Conservation (phyloP, 768 basidiomycete genomes). For the Candolleomyces aberdarensis region DNA sequence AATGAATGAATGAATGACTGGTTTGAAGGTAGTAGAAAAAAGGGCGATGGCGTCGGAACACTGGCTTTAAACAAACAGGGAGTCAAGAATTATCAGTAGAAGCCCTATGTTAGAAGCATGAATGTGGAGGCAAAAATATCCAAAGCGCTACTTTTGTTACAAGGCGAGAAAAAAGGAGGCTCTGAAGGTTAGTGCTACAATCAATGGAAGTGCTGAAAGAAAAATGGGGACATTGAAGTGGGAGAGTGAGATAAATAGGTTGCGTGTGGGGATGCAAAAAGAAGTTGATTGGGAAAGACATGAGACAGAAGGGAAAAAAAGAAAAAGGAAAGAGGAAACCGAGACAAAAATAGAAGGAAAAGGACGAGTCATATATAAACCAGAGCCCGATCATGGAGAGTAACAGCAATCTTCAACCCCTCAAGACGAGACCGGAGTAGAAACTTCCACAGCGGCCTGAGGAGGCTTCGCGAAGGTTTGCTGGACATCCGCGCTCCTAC, state of each 20-base stretch:
- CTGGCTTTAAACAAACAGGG: no score
- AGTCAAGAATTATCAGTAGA: not conserved
- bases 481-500: constrained; percentile 17
- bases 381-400: not conserved
- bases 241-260: not conserved
- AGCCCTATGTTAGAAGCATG: not conserved
- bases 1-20: no score
- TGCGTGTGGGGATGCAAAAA: not conserved
- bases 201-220: no score
- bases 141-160: no score
- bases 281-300: not conserved
- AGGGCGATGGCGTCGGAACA: no score
- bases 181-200: no score
- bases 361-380: not conserved
- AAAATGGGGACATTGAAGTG: no score
- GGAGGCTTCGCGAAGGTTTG: not conserved
- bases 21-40: no score
- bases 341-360: not conserved
- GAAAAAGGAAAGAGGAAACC: not conserved
- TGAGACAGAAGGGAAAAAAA: not conserved
- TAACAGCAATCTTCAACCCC: not conserved
- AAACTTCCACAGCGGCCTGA: constrained; percentile 4
- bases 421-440: not conserved
- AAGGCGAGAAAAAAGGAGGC: no score
- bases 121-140: no score